Base-by-base conservation (phyloP, 2,329 filamentous ascomycete genomes). In the Seiridium cupressi region DNA sequence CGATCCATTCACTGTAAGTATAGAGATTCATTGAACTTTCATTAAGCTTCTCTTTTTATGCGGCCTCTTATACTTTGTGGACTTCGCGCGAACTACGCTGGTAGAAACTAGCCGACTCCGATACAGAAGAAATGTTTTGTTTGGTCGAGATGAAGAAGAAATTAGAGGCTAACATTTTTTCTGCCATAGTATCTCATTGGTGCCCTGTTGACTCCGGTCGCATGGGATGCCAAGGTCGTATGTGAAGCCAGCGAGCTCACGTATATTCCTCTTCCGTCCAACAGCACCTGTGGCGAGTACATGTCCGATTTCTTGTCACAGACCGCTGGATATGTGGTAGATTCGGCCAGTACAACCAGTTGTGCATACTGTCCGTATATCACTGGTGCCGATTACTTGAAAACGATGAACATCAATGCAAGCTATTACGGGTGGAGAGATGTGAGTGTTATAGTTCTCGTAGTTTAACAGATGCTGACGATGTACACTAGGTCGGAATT, bases 241-340 rank as follows among this genome's bases (percentile, higher is more conserved):
- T 94, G 91, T 71, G 82, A 87, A 1, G 42, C 69, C 1, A 89
- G 87, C 66, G 91, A 95, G 71, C 77, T 84, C 59, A 76, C 90
- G 31, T 72, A 75, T 5, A 88, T 95, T 69, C 76, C 84, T 31
- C 84, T 90, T 0, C 80, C 83, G 0, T 60, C 69, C 1, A 79
- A 77, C 9, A 62, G 74, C 59, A 89, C 79, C 0, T 91, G 89
- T 68, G 75, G 67, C 1, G 65, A 81, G n/a, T 91, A 89, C 68
- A 70, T 89, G 69, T 63, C 67, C 40, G 55, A 48, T 9, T 57
- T 57, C 44, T 13, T 57, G 32, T 32, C 42, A 26, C 26, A 32
- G 26, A 18, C 9, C 9, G 31, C 55, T n/a, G 55, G 55, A 31
- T 61, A 59, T 32, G 57, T 61, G 8, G 46, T 56, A 5, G 59